Percentiles rank a stretch among this genome's conserved stretches.
phyloP scores from a whole-genome alignment of 1,284 basidiomycete species.

The Trichosporon ovoides region DNA sequence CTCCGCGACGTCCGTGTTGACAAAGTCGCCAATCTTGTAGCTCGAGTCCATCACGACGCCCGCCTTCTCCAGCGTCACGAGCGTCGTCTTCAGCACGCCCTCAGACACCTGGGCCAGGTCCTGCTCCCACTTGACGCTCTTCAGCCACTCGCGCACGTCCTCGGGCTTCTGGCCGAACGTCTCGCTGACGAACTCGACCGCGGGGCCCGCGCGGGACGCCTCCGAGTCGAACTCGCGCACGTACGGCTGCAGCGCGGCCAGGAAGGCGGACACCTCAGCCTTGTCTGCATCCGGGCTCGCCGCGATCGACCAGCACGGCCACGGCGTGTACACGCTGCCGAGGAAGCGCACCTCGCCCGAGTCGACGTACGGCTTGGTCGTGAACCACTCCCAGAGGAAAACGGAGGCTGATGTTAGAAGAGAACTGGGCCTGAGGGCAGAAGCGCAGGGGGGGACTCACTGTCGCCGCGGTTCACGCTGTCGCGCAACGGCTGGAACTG shows the following conservation, averaged over 20 bases:
- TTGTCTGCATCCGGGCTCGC: constrained; percentile 62
- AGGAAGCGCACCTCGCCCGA: constrained; percentile 71
- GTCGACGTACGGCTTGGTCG: constrained; percentile 87
- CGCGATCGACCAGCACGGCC: constrained; percentile 93
- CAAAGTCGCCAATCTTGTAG: constrained; percentile 60
- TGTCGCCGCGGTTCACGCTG: constrained; percentile 75
- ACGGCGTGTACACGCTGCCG: constrained; percentile 60
- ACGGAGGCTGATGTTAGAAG: constrained; percentile 30
- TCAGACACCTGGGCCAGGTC: constrained; percentile 59
- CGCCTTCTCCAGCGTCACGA: constrained; percentile 60
- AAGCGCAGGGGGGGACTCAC: constrained; percentile 26
- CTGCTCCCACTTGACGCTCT: constrained; percentile 68
- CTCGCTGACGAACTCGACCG: constrained; percentile 68
- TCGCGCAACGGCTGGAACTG: constrained; percentile 82
- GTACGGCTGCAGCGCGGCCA: constrained; percentile 60
- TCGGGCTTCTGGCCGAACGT: constrained; percentile 71
- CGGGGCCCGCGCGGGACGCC: constrained; percentile 56
- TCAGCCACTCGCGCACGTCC: constrained; percentile 66
- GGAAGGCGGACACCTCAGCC: constrained; percentile 57
- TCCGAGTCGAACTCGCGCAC: constrained; percentile 65
- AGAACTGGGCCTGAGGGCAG: too few species aligned
- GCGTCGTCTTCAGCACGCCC: constrained; percentile 29
- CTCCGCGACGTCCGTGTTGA: constrained; percentile 56
- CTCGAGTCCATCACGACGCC: constrained; percentile 64
- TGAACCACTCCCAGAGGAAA: constrained; percentile 90